Evolutionary conservation across 306 rosid genomes (phyloP), one percentile per base, ranked within the genome.

Genomic region (Medicago ruthenica): DNA sequence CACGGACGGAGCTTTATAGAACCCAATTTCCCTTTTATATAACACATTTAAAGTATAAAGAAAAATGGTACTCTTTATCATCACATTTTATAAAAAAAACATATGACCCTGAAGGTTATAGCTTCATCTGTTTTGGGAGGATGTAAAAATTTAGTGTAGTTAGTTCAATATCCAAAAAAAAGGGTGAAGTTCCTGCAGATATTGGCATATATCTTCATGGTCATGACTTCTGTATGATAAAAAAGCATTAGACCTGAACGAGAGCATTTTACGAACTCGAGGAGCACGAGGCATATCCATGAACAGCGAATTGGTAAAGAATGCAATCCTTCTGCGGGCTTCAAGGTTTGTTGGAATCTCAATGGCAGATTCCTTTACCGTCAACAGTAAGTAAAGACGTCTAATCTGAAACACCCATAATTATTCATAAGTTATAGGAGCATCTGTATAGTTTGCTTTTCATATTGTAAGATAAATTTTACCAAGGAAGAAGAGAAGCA

Each of bases 251-350:
- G 21, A 91, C 97, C 99, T 92, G 83, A 95, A 95, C 10, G 99
- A 92, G 62, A 92, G 89, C 99, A 95, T 95, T 85, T 95, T 90
- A 70, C 99, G 96, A 72, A 92, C 99, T 72, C 89, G 82, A 50
- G 99, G 99, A 77, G 99, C 99, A 72, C 92, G 96, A 11, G 99
- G 97, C 97, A 95, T 95, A 47, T 95, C 89, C 99, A 95, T 92
- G 88, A 92, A 95, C 86, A 95, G 76, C 1, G 99, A 95, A 83
- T 95, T 95, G 79, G 99, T 75, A 61, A 95, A 95, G 79, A 95
- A 95, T 44, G 96, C 79, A 84, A 95, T 95, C 82, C 99, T 89
- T 84, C 99, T 85, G 45, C 97, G 96, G 60, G 99, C 99, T 86
- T 95, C 99, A 78, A 95, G 97, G 79, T 95, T 95, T 79, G 88